phyloP scores from a whole-genome alignment of 2,329 filamentous ascomycete species.

The Aspergillus fructus region DNA sequence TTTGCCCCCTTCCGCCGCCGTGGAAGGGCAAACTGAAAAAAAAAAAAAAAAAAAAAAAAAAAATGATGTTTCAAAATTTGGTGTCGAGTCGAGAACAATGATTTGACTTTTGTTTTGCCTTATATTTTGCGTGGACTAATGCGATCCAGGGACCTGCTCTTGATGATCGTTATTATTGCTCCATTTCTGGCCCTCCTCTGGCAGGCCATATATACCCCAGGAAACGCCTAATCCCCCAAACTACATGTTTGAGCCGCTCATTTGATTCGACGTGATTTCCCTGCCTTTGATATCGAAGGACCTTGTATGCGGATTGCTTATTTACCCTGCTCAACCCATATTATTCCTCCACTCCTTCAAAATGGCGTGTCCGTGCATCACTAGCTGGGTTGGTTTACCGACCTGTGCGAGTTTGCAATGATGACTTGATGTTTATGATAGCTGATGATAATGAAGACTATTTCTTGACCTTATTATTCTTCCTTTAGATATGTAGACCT shows the following conservation, averaged over 20 bases:
- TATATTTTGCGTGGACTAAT: constrained; percentile 28
- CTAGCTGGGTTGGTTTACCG: neutral
- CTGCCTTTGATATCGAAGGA: constrained; percentile 34
- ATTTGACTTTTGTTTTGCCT: constrained; percentile 12
- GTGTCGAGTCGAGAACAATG: constrained; percentile 7
- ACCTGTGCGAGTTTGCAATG: constrained; percentile 10
- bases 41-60: too few relatives aligned
- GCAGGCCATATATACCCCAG: constrained; percentile 25
- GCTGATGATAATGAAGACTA: constrained; percentile 21
- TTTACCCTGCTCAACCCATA: constrained; percentile 21
- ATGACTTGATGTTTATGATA: constrained; percentile 18
- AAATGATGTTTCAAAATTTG: constrained; percentile 6
- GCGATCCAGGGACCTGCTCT: constrained; percentile 33
- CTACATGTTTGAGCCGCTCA: constrained; percentile 16
- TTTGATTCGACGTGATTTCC: constrained; percentile 32
- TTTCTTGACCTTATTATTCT: neutral
- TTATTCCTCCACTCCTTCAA: constrained; percentile 16
- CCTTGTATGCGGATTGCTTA: constrained; percentile 7
- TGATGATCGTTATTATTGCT: constrained; percentile 30
- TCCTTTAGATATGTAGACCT: too few relatives aligned
- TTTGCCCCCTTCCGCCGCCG: constrained; percentile 41
- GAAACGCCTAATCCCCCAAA: constrained; percentile 19
- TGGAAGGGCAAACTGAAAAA: constrained; percentile 31
- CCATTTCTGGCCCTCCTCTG: constrained; percentile 33
- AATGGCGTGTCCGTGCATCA: constrained; percentile 6